A percentile compares a stretch with the other conserved stretches of the same genome.
Evolutionary conservation across 176 grass and related monocot species (phyloP).

Genomic region (Carex myosuroides): DNA sequence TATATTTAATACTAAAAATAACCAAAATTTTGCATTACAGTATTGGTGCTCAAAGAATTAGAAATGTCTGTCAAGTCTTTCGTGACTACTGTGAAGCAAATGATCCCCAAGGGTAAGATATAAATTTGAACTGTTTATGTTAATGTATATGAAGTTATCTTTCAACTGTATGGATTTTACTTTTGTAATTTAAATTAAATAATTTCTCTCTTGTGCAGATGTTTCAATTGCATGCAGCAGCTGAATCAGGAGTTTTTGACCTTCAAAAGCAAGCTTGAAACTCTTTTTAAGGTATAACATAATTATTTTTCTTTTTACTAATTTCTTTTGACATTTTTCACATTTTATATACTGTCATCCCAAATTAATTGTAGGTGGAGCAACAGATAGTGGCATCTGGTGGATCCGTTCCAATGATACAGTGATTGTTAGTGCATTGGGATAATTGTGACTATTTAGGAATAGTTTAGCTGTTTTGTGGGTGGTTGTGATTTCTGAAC

Average conservation of each 20-base stretch:
- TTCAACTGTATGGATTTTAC: background rate
- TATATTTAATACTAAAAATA: background rate
- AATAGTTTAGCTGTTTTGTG: slow-evolving; percentile 8
- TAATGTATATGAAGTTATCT: background rate
- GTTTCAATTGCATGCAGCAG: slow-evolving; percentile 21
- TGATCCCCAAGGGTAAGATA: slow-evolving; percentile 26
- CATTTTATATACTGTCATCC: background rate
- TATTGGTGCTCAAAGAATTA: slow-evolving; percentile 35
- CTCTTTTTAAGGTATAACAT: slow-evolving; percentile 29
- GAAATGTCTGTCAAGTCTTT: slow-evolving; percentile 26
- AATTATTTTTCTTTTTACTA: background rate
- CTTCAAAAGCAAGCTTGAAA: slow-evolving; percentile 36
- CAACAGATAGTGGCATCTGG: slow-evolving; percentile 33
- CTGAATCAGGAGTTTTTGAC: slow-evolving; percentile 22
- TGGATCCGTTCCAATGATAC: slow-evolving; percentile 33
- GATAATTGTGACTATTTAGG: background rate
- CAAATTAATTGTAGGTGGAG: slow-evolving; percentile 26
- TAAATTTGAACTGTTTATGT: background rate
- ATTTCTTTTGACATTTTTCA: background rate
- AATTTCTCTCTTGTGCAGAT: slow-evolving; percentile 13
- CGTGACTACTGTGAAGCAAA: slow-evolving; percentile 21
- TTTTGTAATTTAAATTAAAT: background rate
- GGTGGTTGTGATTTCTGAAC: background rate
- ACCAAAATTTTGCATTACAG: background rate
- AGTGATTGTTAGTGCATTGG: background rate